Base-by-base conservation (phyloP, 345 rosid genomes). In the Eucalyptus paniculata region DNA sequence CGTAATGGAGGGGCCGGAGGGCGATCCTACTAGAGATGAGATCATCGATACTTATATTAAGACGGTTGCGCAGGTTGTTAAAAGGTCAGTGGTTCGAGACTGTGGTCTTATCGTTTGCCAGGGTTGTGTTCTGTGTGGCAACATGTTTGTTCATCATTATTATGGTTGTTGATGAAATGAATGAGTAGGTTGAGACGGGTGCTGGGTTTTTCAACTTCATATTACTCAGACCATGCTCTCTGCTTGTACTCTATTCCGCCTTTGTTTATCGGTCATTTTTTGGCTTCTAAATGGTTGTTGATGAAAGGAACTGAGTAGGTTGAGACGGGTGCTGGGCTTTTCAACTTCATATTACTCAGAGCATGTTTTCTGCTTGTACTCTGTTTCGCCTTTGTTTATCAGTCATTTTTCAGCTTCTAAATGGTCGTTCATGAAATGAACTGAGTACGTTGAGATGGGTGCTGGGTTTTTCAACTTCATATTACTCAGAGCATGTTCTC, bases 1-100 rank as follows among this genome's bases (percentile, higher is more conserved):
- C 21, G 97, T 98, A 17, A 72, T 97, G 96, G 98, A 98, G 32
- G 89, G 90, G 77, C 99, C 99, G 21, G 93, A 93, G 86, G 97
- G 93, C 16, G 93, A 94, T 8, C 94, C 93, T 26, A 96, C 99
- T 4, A 93, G 99, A 89, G 99, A 98, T 60, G 99, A 98, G 86
- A 95, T 98, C 62, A 97, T 98, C 19, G 99, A 97, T 72, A 87
- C 67, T 65, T 97, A 97, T 80, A 96, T 98, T 93, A 98, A 96
- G 92, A 95, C 93, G 90, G 94, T 98, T 12, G 96, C 99, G 28
- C 88, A 80, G 92, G 87, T 97, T 77, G 92, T 96, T 21, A 99
- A 98, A 92, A 97, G 99, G 99, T 95, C 90, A 90, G 23, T 9
- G 12, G 23, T 16, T 34, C 34, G 4, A 51, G 45, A 47, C 9